phyloP scores from a whole-genome alignment of 73 alveolate genomes.

The Blepharisma japonicum region DNA sequence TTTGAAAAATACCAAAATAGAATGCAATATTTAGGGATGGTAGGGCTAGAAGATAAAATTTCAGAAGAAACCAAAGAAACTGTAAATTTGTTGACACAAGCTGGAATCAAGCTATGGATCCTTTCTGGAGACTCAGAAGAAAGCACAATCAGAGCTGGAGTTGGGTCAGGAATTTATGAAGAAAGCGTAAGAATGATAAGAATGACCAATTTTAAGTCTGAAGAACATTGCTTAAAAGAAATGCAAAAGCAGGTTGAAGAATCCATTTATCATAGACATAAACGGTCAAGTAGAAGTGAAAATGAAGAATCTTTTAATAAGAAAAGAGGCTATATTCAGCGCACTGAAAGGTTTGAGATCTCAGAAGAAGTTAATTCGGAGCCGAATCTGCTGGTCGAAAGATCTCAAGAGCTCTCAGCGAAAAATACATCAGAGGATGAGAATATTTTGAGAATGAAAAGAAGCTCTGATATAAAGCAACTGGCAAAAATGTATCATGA shows the following conservation, averaged over 20 bases:
- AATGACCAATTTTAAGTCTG: neutral
- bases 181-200: conserved; percentile 6
- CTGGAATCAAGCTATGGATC: conserved; percentile 5
- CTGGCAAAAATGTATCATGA: too few relatives aligned
- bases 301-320: too few relatives aligned
- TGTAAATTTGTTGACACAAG: neutral
- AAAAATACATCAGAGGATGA: too few relatives aligned
- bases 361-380: too few relatives aligned
- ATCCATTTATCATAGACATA: neutral
- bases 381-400: too few relatives aligned
- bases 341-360: too few relatives aligned
- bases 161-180: neutral
- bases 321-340: too few relatives aligned
- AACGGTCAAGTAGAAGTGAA: too few relatives aligned
- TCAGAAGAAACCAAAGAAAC: neutral
- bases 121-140: neutral
- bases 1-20: neutral
- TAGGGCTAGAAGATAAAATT: neutral
- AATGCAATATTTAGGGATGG: conserved; percentile 9
- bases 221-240: neutral
- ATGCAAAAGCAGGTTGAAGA: neutral
- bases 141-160: conserved; percentile 2
- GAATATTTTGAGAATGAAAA: too few relatives aligned
- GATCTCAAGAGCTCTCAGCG: too few relatives aligned
- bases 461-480: too few relatives aligned